Conservation (phyloP, 2,329 filamentous ascomycete genomes). For the Penicillium sp. region DNA sequence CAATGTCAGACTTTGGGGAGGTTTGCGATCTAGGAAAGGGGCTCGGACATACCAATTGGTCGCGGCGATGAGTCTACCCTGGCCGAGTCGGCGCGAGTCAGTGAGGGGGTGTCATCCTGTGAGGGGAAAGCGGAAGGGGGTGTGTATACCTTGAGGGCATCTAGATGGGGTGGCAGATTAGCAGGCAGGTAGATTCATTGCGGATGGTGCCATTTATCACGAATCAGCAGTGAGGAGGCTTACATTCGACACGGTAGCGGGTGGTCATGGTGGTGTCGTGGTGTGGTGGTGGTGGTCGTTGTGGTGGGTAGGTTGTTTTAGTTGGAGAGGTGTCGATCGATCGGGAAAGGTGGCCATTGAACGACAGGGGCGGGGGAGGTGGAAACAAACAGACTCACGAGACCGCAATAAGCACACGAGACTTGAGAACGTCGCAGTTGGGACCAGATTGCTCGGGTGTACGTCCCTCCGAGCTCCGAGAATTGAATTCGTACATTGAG, state of each 20-base stretch:
- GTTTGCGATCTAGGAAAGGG: not conserved
- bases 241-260: constrained; percentile 68
- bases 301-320: not conserved
- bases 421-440: not conserved
- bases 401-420: not conserved
- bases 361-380: not conserved
- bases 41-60: constrained; percentile 69
- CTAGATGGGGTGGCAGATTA: constrained; percentile 41
- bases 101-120: constrained; percentile 10
- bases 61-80: constrained; percentile 76
- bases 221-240: constrained; percentile 34
- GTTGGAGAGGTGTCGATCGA: constrained; percentile 7
- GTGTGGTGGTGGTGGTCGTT: constrained; percentile 28
- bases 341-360: not conserved
- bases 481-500: not conserved
- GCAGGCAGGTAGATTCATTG: constrained; percentile 1
- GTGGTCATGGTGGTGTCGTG: constrained; percentile 44
- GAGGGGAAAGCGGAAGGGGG: not conserved
- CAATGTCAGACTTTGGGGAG: not conserved
- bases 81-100: constrained; percentile 48
- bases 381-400: not conserved
- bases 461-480: not conserved
- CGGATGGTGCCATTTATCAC: not conserved
- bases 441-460: not conserved
- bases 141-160: constrained; percentile 62